Evolutionary conservation across 257 asterid genomes (phyloP), one percentile per base, ranked within the genome.

Genomic region (Solanum neorickii): DNA sequence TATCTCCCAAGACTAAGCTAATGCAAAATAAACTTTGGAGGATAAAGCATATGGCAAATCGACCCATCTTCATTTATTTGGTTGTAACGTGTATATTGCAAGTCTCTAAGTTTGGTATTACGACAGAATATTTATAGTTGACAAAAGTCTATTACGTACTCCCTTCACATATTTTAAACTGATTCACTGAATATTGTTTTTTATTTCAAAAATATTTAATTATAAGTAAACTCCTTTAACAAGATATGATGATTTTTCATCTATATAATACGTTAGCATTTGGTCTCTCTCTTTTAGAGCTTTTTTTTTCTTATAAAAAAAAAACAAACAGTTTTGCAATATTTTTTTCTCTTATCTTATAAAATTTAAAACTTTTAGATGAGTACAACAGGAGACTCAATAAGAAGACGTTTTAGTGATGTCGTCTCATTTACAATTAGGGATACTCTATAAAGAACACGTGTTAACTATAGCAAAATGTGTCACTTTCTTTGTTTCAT

Each of bases 1-100:
- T 72, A 35, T 89, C 91, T 20, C 87, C 91, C 41, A 41, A 42
- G 33, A 89, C 90, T 56, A 80, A 27, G 44, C 25, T 27, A 14
- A 9, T n/a, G 25, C 37, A 83, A 18, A 87, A 56, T 39, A 89
- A 5, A 69, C 41, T 29, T 37, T 87, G 11, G 21, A 86, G 8
- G 7, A 76, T 42, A 46, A 62, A 12, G 9, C 72, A 44, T 46
- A 83, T 15, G 60, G 29, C 3, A 12, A 83, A 66, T 25, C 85
- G 65, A 83, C 35, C 78, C 91, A 89, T 89, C 62, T 13, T 76
- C 23, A 12, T 76, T 41, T 75, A 23, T 23, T 75, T 75, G 56
- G 56, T 41, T 39, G 83, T 75, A 31, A 31, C 33, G 33, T 31
- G 66, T 59, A 20, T 21, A 21, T 59, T 59, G 37, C n/a, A 75